Conservation (phyloP, 768 basidiomycete species). For the Serendipita sp. region DNA sequence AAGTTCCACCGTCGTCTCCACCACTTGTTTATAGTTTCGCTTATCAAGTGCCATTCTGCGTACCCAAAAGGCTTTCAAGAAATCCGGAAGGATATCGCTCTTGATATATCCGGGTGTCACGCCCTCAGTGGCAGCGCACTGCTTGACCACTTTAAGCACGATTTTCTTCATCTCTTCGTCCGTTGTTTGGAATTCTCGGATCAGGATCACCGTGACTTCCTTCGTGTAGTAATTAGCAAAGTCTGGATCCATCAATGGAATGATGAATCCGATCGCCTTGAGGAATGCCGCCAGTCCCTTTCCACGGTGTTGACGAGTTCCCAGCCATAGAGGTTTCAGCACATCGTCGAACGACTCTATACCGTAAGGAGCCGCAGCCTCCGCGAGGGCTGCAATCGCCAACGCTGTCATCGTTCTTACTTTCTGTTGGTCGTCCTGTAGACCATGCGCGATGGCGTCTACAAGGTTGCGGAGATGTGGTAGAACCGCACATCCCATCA, state of each 20-base stretch:
- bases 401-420: slow-evolving; percentile 92
- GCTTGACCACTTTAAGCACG: slow-evolving; percentile 96
- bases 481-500: slow-evolving; percentile 98
- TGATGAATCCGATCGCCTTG: slow-evolving; percentile 98
- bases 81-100: slow-evolving; percentile 94
- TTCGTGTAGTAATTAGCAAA: slow-evolving; percentile 99
- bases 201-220: slow-evolving; percentile 91
- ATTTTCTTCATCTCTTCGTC: slow-evolving; percentile 99
- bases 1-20: slow-evolving; percentile 96
- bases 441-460: slow-evolving; percentile 83
- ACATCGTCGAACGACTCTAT: slow-evolving; percentile 99
- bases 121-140: slow-evolving; percentile 96
- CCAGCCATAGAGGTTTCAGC: slow-evolving; percentile 83
- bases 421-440: slow-evolving; percentile 90
- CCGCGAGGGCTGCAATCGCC: slow-evolving; percentile 82
- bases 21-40: slow-evolving; percentile 91
- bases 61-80: slow-evolving; percentile 99
- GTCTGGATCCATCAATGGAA: slow-evolving; percentile 99
- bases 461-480: slow-evolving; percentile 95
- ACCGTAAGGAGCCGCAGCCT: slow-evolving; percentile 95
- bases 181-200: slow-evolving; percentile 96
- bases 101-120: slow-evolving; percentile 93
- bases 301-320: slow-evolving; percentile 87
- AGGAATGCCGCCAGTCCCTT: slow-evolving; percentile 90
- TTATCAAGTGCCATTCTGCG: slow-evolving; percentile 94